Base-by-base conservation (phyloP, 106 monocot genomes). In the Platanthera zijinensis region DNA sequence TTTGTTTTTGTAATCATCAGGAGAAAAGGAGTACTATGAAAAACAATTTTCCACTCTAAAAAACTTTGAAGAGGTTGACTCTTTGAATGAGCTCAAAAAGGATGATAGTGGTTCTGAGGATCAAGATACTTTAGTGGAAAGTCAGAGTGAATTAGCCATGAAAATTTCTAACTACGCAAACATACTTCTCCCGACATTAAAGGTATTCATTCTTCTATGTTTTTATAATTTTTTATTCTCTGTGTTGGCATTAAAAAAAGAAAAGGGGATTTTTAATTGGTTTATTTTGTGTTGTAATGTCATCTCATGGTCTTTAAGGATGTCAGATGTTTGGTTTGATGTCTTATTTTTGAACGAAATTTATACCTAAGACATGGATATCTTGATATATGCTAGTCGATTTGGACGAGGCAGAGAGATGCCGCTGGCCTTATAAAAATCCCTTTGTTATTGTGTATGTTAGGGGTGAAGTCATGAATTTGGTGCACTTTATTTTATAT, bases 161-260 rank as follows among this genome's bases (percentile, higher is more conserved):
- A 91, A 83, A 82, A 87, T 97, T 14, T 97, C 96, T 1, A 97
- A 97, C 75, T 91, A 86, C 57, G 89, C 96, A 46, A 97, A 97
- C 75, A 73, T 97, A 53, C 6, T 86, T 45, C 79, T 97, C 11
- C 75, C 93, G 81, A 74, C 48, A 51, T 82, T 97, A 49, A 97
- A 97, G 93, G 96, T 97, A 77, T 70, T 32, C 11, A 17, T 51
- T 69, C 32, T 21, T 52, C n/a, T 12, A n/a, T 12, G 39, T 39
- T 69, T 32, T 2, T 7, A 11, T 22, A 30, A 49, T 15, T 56
- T 56, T 8, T 19, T 70, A 54, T 47, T 71, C 46, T 56, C 51
- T 69, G 4, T 53, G 17, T 1, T 28, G 67, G 19, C 7, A 51
- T 10, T 30, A 64, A 10, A 74, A 46, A 66, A 25, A 0, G n/a